phyloP scores from a whole-genome alignment of 2,329 filamentous ascomycete genomes.

The Trichoderma aggressivum region DNA sequence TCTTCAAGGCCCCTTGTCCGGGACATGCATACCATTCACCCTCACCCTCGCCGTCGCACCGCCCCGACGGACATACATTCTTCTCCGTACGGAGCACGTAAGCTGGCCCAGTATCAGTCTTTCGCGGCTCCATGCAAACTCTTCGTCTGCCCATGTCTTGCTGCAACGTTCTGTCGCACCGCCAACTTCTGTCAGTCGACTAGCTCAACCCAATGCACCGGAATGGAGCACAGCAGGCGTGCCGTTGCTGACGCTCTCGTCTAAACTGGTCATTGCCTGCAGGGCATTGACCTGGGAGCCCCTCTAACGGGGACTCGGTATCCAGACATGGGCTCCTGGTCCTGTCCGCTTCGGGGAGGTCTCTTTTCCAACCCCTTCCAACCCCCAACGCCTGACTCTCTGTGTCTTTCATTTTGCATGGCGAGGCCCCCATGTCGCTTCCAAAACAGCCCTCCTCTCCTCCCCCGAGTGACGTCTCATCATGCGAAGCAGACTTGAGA shows the following conservation, averaged over 20 bases:
- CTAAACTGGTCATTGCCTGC: background rate
- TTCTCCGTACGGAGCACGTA: background rate
- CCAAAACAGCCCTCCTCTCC: background rate
- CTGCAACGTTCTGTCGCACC: constrained; percentile 5
- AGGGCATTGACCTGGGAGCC: background rate
- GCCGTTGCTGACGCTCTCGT: constrained; percentile 1
- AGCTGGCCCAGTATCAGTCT: background rate
- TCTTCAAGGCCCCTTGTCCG: constrained; percentile 1
- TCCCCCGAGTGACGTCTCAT: background rate
- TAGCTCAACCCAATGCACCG: constrained; percentile 5
- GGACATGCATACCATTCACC: background rate
- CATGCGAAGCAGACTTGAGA: constrained; percentile 14
- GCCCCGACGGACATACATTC: background rate
- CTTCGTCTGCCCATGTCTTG: background rate
- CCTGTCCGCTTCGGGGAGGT: background rate
- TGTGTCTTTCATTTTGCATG: background rate
- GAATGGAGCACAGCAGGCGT: constrained; percentile 10
- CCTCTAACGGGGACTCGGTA: constrained; percentile 2
- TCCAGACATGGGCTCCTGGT: background rate
- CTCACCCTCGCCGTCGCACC: constrained; percentile 3
- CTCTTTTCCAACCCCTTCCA: no score
- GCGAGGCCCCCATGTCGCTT: background rate
- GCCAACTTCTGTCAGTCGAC: constrained; percentile 7
- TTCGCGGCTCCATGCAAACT: background rate
- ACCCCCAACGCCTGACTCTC: background rate